Percentiles rank a stretch among this genome's conserved stretches.
These are phyloP conservation scores for Fraxinus paxiana DNA, from an alignment of 305 asterid genomes.

Conservation along the genomic window DNA sequence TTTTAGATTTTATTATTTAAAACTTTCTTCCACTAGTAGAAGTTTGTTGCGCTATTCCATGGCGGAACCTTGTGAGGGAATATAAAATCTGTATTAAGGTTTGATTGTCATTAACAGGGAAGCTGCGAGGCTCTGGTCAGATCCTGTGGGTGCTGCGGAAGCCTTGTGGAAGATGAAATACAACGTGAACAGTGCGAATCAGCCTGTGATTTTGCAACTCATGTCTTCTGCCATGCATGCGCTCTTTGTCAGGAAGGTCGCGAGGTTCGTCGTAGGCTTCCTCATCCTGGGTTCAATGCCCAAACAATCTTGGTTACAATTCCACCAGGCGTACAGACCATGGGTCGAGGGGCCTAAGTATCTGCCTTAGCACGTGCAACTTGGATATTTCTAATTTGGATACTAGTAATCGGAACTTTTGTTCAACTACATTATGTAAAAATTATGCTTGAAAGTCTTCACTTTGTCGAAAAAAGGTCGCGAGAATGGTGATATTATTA, in stretches of 20 bases:
- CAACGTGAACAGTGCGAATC: constrained; percentile 72
- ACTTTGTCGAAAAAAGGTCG: not conserved
- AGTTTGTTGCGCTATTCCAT: not conserved
- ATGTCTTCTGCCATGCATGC: constrained; percentile 71
- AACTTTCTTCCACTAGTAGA: not conserved
- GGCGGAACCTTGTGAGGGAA: not conserved
- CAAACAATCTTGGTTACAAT: constrained; percentile 60
- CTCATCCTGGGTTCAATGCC: constrained; percentile 65
- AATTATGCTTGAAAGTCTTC: not conserved
- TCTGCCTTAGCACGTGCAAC: not conserved
- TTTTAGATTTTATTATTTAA: not conserved
- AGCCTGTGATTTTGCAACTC: constrained; percentile 75
- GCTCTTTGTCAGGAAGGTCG: constrained; percentile 97
- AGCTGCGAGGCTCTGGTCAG: constrained; percentile 54
- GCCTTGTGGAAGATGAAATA: constrained; percentile 49
- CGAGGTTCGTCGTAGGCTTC: constrained; percentile 83
- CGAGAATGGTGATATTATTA: not conserved
- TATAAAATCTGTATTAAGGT: not conserved
- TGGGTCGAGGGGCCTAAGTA: constrained; percentile 45
- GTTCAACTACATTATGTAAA: not conserved
- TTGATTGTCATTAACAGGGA: constrained; percentile 46
- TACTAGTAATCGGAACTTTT: not conserved
- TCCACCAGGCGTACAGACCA: constrained; percentile 71
- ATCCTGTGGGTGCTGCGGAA: constrained; percentile 54
- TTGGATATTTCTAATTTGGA: not conserved